Conservation (phyloP, 129 eudicot species). For the Glebionis coronaria region DNA sequence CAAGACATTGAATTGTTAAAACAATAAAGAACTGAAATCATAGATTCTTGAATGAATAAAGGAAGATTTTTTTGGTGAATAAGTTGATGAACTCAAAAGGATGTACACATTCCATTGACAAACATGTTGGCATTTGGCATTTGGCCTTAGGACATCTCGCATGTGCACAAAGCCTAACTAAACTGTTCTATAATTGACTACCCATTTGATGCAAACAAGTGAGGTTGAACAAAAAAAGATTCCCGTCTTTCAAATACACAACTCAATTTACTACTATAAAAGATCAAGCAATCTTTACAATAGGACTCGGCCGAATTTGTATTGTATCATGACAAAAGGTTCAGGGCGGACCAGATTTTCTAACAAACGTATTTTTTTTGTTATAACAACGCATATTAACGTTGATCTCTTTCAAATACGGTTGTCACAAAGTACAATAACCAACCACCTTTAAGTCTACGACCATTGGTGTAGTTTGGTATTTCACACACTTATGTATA, state of each 20-base stretch:
- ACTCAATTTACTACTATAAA: constrained; percentile 16
- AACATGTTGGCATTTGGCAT: background rate
- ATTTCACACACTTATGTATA: too few species aligned
- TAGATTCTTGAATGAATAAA: background rate
- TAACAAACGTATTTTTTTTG: too few species aligned
- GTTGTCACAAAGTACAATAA: too few species aligned
- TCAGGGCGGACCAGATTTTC: background rate
- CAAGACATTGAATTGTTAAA: background rate
- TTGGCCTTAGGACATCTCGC: constrained; percentile 23
- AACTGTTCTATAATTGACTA: constrained; percentile 25
- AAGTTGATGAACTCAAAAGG: background rate
- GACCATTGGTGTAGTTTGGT: too few species aligned
- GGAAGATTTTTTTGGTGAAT: background rate
- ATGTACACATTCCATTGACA: constrained; percentile 6
- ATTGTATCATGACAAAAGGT: background rate
- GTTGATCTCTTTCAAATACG: too few species aligned
- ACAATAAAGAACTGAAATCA: background rate
- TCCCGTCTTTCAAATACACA: constrained; percentile 20
- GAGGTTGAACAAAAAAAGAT: constrained; percentile 21
- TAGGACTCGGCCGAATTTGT: background rate
- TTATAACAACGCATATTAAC: too few species aligned
- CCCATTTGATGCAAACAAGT: constrained; percentile 28
- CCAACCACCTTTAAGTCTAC: too few species aligned
- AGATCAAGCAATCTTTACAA: background rate
- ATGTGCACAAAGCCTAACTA: constrained; percentile 39